Conservation (phyloP, 1,139 yeast species). For the Yamadazyma oceani region DNA sequence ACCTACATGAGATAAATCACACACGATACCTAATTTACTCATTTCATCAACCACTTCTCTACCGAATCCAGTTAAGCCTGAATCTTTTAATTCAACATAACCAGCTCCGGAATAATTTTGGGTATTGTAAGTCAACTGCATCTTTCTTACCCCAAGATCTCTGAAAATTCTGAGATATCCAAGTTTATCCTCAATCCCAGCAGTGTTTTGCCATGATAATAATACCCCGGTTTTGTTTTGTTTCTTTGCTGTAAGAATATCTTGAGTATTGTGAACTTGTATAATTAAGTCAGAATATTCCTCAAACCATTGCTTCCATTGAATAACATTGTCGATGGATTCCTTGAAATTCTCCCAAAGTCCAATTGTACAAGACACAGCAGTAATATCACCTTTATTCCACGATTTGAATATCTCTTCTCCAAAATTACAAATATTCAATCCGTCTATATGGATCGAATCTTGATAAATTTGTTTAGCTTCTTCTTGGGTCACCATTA, state of each 20-base stretch:
- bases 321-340: conserved; percentile 14
- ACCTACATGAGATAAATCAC: conserved; percentile 52
- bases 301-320: conserved; percentile 18
- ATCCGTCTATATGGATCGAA: conserved; percentile 14
- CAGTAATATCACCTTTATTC: conserved; percentile 16
- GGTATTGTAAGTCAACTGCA: conserved; percentile 17
- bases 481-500: conserved; percentile 12
- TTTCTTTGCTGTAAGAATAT: conserved; percentile 12
- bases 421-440: conserved; percentile 15
- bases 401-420: conserved; percentile 15
- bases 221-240: conserved; percentile 15
- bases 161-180: conserved; percentile 15
- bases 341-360: conserved; percentile 16
- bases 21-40: conserved; percentile 56
- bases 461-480: conserved; percentile 11
- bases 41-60: conserved; percentile 41
- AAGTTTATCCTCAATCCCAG: conserved; percentile 17
- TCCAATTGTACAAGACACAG: conserved; percentile 16
- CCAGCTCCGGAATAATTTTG: conserved; percentile 17
- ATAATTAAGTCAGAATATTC: conserved; percentile 14
- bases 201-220: conserved; percentile 17
- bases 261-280: conserved; percentile 14
- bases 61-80: conserved; percentile 45
- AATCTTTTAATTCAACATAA: conserved; percentile 37
- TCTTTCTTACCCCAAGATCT: conserved; percentile 16